Conservation (phyloP, 2,329 filamentous ascomycete genomes). For the Thelonectria discophora region DNA sequence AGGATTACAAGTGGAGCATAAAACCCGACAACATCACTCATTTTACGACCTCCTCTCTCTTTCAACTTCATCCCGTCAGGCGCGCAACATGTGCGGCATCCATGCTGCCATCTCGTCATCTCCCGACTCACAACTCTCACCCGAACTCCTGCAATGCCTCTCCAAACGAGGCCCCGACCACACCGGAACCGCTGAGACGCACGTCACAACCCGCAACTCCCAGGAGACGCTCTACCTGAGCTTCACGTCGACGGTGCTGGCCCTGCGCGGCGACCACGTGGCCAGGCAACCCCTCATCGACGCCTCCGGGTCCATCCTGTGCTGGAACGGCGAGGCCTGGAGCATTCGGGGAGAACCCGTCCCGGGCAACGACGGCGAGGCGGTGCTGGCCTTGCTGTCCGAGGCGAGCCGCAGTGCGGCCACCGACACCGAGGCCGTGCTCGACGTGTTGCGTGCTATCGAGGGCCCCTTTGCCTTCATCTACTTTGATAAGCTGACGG, state of each 20-base stretch:
- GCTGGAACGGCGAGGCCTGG: constrained; percentile 99
- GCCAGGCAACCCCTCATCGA: constrained; percentile 78
- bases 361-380: constrained; percentile 80
- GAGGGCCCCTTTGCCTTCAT: constrained; percentile 91
- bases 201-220: constrained; percentile 38
- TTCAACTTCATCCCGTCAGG: constrained; percentile 6
- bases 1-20: background rate
- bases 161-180: constrained; percentile 69
- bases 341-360: constrained; percentile 67
- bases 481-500: constrained; percentile 73
- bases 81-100: constrained; percentile 67
- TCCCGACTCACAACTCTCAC: constrained; percentile 41
- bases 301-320: constrained; percentile 72
- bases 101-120: constrained; percentile 58
- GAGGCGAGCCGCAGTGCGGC: constrained; percentile 47
- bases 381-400: constrained; percentile 70
- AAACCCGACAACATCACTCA: background rate
- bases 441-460: constrained; percentile 67
- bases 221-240: constrained; percentile 56
- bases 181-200: constrained; percentile 53
- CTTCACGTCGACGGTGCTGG: constrained; percentile 87
- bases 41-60: constrained; percentile 21
- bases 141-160: constrained; percentile 56
- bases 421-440: constrained; percentile 45
- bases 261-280: constrained; percentile 79